Conservation (phyloP, 139 green algal genomes). For the Zygnema circumcarinatum region DNA sequence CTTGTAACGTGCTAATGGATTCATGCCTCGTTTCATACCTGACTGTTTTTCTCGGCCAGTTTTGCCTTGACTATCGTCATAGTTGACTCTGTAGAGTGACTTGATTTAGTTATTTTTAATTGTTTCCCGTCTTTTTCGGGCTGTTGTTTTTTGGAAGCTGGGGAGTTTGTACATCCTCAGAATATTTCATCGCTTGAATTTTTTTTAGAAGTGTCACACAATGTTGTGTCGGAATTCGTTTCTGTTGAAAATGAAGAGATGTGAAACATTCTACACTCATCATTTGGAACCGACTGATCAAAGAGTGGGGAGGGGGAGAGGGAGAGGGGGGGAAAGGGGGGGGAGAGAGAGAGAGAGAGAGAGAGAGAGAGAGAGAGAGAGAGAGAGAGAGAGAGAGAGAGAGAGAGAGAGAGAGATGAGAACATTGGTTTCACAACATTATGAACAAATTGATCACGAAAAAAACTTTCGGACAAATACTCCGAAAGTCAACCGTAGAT, state of each 20-base stretch:
- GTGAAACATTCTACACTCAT: too few species aligned
- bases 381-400: background rate
- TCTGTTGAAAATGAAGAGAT: too few species aligned
- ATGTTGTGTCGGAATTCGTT: too few species aligned
- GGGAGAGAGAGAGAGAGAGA: background rate
- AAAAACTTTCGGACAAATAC: background rate
- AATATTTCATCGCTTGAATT: too few species aligned
- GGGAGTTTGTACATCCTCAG: too few species aligned
- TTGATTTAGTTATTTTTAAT: background rate
- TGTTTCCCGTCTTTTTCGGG: background rate
- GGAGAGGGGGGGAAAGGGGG: background rate
- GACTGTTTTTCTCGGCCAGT: background rate
- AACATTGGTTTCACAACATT: background rate
- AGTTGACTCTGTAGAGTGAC: background rate
- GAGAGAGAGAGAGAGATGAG: background rate
- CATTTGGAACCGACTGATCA: too few species aligned
- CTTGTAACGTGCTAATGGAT: too few species aligned
- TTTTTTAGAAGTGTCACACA: too few species aligned
- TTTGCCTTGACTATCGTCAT: background rate
- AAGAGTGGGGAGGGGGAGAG: background rate
- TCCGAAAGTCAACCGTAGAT: too few species aligned
- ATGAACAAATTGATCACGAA: background rate
- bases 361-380: background rate
- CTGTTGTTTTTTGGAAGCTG: too few species aligned
- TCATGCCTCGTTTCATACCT: too few species aligned